Base-by-base conservation (phyloP, 441 rosid species). In the Erodium moschatum region DNA sequence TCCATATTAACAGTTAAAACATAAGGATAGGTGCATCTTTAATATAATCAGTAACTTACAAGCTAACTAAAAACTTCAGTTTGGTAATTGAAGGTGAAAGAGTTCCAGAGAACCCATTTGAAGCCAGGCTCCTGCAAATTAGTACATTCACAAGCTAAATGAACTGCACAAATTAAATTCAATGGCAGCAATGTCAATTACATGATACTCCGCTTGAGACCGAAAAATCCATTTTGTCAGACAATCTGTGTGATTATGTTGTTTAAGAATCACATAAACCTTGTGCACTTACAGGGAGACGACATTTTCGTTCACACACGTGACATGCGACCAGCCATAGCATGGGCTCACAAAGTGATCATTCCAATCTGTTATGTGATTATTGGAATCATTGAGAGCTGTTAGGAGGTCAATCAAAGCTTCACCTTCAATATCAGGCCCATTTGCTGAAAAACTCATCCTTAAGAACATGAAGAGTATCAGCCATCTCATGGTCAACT, bases 81-180 rank as follows among this genome's bases (percentile, higher is more conserved):
- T 79, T 86, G 64, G 81, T 81, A 38, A 93, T 86, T 21, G 88
- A 81, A 72, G 86, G 84, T 13, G 96, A 89, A 71, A 93, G 82
- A 74, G 81, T 87, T 82, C 98, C 97, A 0, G 91, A 79, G 78
- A 94, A 85, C 76, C 92, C 98, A 69, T 60, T 84, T 70, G 98
- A 88, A 66, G 73, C 82, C 68, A 91, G 82, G 71, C 67, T 86
- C 83, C 97, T 90, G 83, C 73, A 81, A 46, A 64, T 75, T 27
- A 67, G 74, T 70, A 70, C 38, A 33, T 33, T 33, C 38, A 33
- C 2, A 33, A 33, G 38, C 38, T 33, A 29, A 29, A 29, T 29
- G 33, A 29, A 29, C 33, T 29, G 33, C 33, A 29, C 33, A 29
- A 44, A 70, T 64, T 65, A 4, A 33, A 76, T 64, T 46, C 56